A percentile compares a stretch with the other conserved stretches of the same genome.
Evolutionary conservation across 1,284 basidiomycete species (phyloP).

Genomic region (Caloboletus firmus): DNA sequence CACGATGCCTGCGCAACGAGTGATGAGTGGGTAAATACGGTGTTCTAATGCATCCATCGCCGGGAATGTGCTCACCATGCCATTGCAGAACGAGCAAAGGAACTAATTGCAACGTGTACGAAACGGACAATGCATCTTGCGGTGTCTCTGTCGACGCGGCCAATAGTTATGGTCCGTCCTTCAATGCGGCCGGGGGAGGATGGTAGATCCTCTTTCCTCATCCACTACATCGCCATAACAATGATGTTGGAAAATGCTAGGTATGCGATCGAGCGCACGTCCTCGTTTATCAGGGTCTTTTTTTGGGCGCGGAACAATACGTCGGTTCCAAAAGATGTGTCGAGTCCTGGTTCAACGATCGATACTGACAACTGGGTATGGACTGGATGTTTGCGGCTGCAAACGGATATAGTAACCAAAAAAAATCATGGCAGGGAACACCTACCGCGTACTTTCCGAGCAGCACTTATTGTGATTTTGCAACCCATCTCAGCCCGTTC

Average conservation of each 20-base stretch:
- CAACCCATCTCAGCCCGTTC: constrained; percentile 19
- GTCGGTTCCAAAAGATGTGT: constrained; percentile 21
- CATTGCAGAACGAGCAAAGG: constrained; percentile 37
- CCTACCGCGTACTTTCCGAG: constrained; percentile 30
- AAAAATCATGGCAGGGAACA: constrained; percentile 11
- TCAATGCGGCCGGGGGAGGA: constrained; percentile 64
- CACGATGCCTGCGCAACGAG: constrained; percentile 53
- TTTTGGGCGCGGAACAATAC: constrained; percentile 23
- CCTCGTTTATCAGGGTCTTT: constrained; percentile 23
- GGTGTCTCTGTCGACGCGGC: constrained; percentile 51
- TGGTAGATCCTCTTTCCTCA: constrained; percentile 36
- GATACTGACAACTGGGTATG: constrained; percentile 28
- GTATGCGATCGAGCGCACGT: constrained; percentile 31
- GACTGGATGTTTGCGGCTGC: too few species aligned
- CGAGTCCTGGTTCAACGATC: constrained; percentile 15
- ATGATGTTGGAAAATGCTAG: constrained; percentile 10
- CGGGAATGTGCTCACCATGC: constrained; percentile 1
- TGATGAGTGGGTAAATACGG: constrained; percentile 49
- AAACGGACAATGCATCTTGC: constrained; percentile 62
- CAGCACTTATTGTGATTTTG: constrained; percentile 16
- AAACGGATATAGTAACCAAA: too few species aligned
- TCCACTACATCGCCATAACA: neutral
- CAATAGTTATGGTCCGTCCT: constrained; percentile 57
- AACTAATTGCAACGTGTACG: constrained; percentile 57
- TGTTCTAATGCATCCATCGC: neutral